Evolutionary conservation across 495 filamentous ascomycete genomes (phyloP).

Genomic region (Hypoxylon lienhwacheense): DNA sequence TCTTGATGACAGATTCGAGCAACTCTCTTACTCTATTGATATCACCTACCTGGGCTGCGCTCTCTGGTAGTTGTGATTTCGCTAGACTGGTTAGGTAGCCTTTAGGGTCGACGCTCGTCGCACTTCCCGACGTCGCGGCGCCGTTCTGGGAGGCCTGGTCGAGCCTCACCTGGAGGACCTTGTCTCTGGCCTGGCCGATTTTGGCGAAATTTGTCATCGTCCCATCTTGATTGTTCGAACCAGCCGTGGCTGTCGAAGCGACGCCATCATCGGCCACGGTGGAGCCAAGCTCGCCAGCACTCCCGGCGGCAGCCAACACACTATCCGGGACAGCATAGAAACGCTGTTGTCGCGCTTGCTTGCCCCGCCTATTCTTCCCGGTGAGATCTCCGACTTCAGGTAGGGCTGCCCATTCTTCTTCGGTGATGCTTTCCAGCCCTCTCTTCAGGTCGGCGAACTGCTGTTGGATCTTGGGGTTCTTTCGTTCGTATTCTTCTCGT

Average conservation of each 20-base stretch:
- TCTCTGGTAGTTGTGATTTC: slow-evolving; percentile 73
- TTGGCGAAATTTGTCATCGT: slow-evolving; percentile 98
- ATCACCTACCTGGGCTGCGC: slow-evolving; percentile 84
- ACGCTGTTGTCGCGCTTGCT: slow-evolving; percentile 76
- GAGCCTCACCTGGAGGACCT: slow-evolving; percentile 85
- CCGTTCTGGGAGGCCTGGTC: slow-evolving; percentile 79
- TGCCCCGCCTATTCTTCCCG: slow-evolving; percentile 82
- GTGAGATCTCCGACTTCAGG: slow-evolving; percentile 97
- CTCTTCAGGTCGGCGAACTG: slow-evolving; percentile 97
- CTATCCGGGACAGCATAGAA: slow-evolving; percentile 98
- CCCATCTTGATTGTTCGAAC: slow-evolving; percentile 64
- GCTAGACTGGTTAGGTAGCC: slow-evolving; percentile 92
- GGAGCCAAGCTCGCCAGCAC: slow-evolving; percentile 77
- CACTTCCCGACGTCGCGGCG: slow-evolving; percentile 72
- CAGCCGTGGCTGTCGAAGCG: slow-evolving; percentile 47
- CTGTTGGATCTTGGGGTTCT: slow-evolving; percentile 98
- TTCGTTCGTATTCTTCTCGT: slow-evolving; percentile 88
- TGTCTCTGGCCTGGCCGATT: slow-evolving; percentile 92
- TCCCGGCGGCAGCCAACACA: slow-evolving; percentile 83
- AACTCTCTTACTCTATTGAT: slow-evolving; percentile 94
- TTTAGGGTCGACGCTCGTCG: slow-evolving; percentile 91
- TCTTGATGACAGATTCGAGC: slow-evolving; percentile 91
- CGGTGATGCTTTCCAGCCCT: slow-evolving; percentile 80
- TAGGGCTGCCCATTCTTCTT: slow-evolving; percentile 95
- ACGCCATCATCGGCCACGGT: slow-evolving; percentile 78